Percentiles rank a stretch among this genome's conserved stretches.
phyloP scores from a whole-genome alignment of 306 rosid species.

The Parietaria judaica region DNA sequence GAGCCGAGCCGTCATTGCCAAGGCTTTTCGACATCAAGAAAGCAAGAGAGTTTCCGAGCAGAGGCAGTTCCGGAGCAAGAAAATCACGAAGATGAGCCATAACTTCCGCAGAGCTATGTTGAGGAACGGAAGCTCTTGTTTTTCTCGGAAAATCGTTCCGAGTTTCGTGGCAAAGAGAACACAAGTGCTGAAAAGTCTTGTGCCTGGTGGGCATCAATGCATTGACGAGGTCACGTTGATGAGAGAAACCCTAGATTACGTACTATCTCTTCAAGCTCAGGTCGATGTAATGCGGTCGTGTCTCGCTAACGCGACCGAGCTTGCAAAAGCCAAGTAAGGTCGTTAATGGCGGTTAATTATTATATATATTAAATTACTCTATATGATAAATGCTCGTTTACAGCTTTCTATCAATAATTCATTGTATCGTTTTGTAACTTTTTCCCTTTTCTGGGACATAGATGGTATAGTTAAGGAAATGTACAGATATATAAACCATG shows the following conservation, averaged over 20 bases:
- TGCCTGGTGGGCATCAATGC: slow-evolving; percentile 61
- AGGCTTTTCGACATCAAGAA: slow-evolving; percentile 21
- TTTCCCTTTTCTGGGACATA: slow-evolving; percentile 23
- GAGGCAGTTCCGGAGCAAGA: slow-evolving; percentile 26
- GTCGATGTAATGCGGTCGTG: slow-evolving; percentile 70
- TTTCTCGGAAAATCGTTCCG: not conserved
- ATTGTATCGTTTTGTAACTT: not conserved
- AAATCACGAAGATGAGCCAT: slow-evolving; percentile 38
- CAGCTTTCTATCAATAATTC: not conserved
- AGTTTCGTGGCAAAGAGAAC: slow-evolving; percentile 49
- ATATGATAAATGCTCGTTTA: not conserved
- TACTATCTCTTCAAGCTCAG: slow-evolving; percentile 54
- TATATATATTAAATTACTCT: not conserved
- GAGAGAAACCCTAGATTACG: slow-evolving; percentile 85
- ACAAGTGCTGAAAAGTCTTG: slow-evolving; percentile 39
- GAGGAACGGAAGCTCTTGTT: slow-evolving; percentile 9
- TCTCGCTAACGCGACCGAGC: slow-evolving; percentile 32
- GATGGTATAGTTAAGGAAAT: slow-evolving; percentile 27
- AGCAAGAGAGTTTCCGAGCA: slow-evolving; percentile 5
- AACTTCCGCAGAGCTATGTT: slow-evolving; percentile 4
- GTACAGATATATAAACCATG: slow-evolving; percentile 31
- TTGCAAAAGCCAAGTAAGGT: slow-evolving; percentile 18
- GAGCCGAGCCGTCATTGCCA: slow-evolving; percentile 56
- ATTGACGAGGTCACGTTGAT: slow-evolving; percentile 57
- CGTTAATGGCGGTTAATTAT: not conserved